Evolutionary conservation across 2,329 filamentous ascomycete species (phyloP).

Genomic region (Paracoccidioides brasiliensis): DNA sequence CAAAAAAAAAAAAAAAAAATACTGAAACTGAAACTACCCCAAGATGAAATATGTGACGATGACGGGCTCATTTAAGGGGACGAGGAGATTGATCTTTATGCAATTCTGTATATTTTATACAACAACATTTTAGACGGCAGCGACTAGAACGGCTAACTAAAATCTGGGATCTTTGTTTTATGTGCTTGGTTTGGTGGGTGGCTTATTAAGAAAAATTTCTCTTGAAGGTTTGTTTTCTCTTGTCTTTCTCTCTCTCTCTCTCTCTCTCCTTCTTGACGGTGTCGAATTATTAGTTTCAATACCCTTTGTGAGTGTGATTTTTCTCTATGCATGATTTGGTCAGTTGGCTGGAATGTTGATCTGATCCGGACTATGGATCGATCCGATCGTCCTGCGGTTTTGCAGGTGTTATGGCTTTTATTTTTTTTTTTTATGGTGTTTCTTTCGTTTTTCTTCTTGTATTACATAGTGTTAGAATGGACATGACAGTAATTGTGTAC

Average conservation of each 20-base stretch:
- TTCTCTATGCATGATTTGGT: not conserved
- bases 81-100: not conserved
- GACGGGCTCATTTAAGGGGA: not conserved
- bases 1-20: too few relatives aligned
- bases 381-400: not conserved
- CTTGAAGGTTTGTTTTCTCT: not conserved
- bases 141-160: not conserved
- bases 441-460: not conserved
- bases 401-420: not conserved
- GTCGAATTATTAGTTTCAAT: not conserved
- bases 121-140: too few relatives aligned
- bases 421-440: not conserved
- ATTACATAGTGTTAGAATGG: not conserved
- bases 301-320: not conserved
- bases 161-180: not conserved
- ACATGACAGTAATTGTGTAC: too few relatives aligned
- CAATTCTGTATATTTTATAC: not conserved
- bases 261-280: not conserved
- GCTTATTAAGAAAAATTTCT: not conserved
- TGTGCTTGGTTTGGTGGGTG: not conserved
- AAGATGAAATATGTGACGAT: conserved; percentile 4
- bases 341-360: not conserved
- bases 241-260: too few relatives aligned
- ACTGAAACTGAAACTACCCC: not conserved
- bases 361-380: too few relatives aligned